Conservation (phyloP, 2,329 filamentous ascomycete species). For the Xylariaceae sp. region DNA sequence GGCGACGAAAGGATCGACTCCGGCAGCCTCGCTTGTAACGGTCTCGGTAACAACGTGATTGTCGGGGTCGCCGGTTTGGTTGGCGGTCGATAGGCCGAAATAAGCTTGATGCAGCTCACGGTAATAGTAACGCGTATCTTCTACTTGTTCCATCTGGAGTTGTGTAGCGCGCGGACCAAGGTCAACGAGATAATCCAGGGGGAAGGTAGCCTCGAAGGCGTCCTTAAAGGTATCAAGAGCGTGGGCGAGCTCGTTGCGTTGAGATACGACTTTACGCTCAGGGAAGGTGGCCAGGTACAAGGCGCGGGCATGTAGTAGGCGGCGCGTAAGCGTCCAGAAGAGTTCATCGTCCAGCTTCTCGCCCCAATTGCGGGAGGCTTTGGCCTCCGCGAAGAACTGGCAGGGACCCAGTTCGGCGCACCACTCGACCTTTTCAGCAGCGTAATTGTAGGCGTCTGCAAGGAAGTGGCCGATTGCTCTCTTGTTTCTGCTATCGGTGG, state of each 20-base stretch:
- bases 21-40: neutral
- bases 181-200: neutral
- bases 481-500: too few relatives aligned
- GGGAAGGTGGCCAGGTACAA: neutral
- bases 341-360: neutral
- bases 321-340: neutral
- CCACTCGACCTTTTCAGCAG: neutral
- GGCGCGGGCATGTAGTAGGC: neutral
- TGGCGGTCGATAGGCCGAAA: neutral
- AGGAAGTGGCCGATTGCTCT: too few relatives aligned
- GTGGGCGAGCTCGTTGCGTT: neutral
- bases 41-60: neutral
- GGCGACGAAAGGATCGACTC: neutral
- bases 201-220: neutral
- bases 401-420: neutral
- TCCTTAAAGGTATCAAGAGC: neutral
- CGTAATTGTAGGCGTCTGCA: too few relatives aligned
- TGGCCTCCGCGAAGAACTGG: neutral
- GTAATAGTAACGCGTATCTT: neutral
- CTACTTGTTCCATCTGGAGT: neutral
- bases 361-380: neutral
- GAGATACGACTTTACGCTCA: neutral
- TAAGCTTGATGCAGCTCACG: neutral
- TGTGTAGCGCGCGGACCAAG: neutral
- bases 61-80: neutral